Conservation (phyloP, 1,139 yeast species). For the Sugiyamaella novakii region DNA sequence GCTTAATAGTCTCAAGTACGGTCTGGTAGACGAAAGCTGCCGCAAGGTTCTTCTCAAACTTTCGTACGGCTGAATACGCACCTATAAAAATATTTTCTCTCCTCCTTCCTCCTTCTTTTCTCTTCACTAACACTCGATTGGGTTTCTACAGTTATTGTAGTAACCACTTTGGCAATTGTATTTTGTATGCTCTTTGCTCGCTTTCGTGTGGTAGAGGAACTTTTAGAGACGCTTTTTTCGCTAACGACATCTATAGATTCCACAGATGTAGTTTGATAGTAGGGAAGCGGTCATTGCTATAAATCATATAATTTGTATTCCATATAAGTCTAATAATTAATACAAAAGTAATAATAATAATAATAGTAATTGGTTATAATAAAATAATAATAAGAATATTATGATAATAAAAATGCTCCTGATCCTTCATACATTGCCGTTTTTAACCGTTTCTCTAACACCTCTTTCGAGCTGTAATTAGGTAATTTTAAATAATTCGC, state of each 20-base stretch:
- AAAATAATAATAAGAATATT: conserved; percentile 1
- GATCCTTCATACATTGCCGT: conserved; percentile 88
- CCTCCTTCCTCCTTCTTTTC: conserved; percentile 9
- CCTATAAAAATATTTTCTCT: conserved; percentile 6
- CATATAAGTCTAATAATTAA: conserved; percentile 2
- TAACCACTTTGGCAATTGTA: conserved; percentile 20
- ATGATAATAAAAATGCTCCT: conserved; percentile 79
- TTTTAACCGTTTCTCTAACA: conserved; percentile 58
- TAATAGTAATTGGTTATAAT: conserved; percentile 1
- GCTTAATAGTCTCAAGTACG: too few species aligned
- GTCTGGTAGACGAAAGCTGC: too few species aligned
- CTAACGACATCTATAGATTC: conserved; percentile 28
- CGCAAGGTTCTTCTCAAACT: neutral
- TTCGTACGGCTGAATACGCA: neutral
- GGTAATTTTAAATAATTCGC: conserved; percentile 93
- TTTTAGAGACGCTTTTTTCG: conserved; percentile 27
- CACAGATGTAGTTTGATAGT: conserved; percentile 32
- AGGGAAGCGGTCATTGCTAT: conserved; percentile 31
- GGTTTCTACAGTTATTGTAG: conserved; percentile 22
- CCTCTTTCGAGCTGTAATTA: conserved; percentile 63
- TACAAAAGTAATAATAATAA: neutral
- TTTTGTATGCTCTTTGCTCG: neutral
- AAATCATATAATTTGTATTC: too few species aligned
- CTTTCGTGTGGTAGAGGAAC: conserved; percentile 16
- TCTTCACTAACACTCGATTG: conserved; percentile 14